These are phyloP conservation scores for Colletotrichum noveboracense DNA, from an alignment of 2,329 filamentous ascomycete species.

Conservation along the genomic window DNA sequence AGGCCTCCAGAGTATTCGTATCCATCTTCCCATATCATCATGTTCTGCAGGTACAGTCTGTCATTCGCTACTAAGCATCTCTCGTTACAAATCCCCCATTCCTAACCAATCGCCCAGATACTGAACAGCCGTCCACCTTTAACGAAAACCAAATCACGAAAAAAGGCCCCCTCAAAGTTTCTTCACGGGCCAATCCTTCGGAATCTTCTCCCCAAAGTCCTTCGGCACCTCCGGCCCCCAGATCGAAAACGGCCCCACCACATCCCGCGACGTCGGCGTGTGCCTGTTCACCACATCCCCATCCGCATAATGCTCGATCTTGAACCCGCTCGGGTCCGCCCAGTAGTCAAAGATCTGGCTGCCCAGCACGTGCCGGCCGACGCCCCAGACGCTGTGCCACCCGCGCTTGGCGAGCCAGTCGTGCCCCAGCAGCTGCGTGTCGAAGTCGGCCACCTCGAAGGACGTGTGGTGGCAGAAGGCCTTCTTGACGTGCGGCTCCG, in stretches of 20 bases:
- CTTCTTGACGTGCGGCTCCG: constrained; percentile 14
- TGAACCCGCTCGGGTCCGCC: constrained; percentile 58
- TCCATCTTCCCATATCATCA: background rate
- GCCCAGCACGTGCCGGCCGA: constrained; percentile 65
- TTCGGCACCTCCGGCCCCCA: constrained; percentile 26
- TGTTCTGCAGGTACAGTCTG: background rate
- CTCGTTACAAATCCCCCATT: background rate
- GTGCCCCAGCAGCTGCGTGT: constrained; percentile 65
- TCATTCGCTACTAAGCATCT: background rate
- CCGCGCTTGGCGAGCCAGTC: constrained; percentile 59
- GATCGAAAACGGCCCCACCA: background rate
- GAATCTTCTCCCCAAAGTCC: background rate
- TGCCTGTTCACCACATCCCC: constrained; percentile 64
- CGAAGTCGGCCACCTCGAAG: constrained; percentile 62
- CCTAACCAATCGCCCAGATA: background rate
- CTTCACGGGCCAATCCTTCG: background rate
- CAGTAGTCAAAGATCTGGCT: constrained; percentile 70
- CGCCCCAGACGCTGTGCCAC: constrained; percentile 63
- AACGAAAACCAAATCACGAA: background rate
- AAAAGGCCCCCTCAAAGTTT: background rate
- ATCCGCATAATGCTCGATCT: constrained; percentile 66
- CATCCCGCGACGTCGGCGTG: constrained; percentile 35
- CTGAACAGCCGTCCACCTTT: fast-evolving
- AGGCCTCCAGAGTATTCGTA: background rate
- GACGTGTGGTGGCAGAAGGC: constrained; percentile 28